Evolutionary conservation across 148 eudicot genomes (phyloP).

Genomic region (Linanthus parryae): DNA sequence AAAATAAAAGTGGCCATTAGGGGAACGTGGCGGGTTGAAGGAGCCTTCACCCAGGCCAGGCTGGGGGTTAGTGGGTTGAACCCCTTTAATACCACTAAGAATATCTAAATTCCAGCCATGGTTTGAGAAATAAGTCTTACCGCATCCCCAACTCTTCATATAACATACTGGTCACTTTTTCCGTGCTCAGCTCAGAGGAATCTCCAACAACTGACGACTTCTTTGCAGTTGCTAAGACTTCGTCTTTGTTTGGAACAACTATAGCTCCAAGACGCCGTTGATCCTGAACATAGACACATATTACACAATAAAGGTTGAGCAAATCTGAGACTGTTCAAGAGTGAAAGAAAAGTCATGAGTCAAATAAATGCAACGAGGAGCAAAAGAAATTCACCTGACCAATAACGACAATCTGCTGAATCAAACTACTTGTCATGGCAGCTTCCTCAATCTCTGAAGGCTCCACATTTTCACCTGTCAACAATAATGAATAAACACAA

Average conservation of each 20-base stretch:
- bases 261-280: conserved; percentile 92
- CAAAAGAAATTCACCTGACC: conserved; percentile 61
- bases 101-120: too few species aligned
- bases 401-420: conserved; percentile 80
- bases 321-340: too few species aligned
- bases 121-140: conserved; percentile 25
- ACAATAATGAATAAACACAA: conserved; percentile 6
- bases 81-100: too few species aligned
- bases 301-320: not conserved
- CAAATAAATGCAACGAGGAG: not conserved
- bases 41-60: too few species aligned
- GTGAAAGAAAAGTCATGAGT: conserved; percentile 1
- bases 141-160: conserved; percentile 59
- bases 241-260: conserved; percentile 85
- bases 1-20: too few species aligned
- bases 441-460: conserved; percentile 93
- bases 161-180: conserved; percentile 40
- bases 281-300: conserved; percentile 38
- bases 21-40: too few species aligned
- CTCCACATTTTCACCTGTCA: conserved; percentile 91
- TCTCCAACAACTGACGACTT: conserved; percentile 34
- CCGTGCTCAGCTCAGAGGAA: conserved; percentile 44
- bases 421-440: conserved; percentile 74
- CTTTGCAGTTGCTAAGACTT: conserved; percentile 48
- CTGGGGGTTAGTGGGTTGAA: too few species aligned